These are phyloP conservation scores for Amanita rubescens DNA, from an alignment of 768 basidiomycete species.

Conservation along the genomic window DNA sequence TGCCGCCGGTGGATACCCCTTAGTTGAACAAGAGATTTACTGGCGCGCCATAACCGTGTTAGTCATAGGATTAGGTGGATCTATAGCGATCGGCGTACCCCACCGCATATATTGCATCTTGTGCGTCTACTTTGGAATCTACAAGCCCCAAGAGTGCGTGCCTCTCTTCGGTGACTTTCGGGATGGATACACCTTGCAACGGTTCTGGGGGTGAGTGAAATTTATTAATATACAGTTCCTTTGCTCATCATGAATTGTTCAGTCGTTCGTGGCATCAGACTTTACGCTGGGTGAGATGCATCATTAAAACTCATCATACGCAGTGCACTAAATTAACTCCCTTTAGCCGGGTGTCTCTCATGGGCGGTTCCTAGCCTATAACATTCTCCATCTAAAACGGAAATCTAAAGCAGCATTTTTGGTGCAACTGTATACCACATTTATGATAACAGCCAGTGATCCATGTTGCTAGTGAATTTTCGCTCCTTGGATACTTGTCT, in stretches of 20 bases:
- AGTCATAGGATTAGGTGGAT: constrained; percentile 11
- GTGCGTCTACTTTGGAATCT: constrained; percentile 11
- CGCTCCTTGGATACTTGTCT: constrained; percentile 15
- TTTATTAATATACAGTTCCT: neutral
- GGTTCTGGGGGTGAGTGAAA: constrained; percentile 21
- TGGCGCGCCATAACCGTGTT: constrained; percentile 12
- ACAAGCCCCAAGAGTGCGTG: constrained; percentile 17
- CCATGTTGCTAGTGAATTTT: constrained; percentile 26
- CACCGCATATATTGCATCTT: no score
- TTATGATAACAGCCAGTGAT: constrained; percentile 24
- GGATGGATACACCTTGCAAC: constrained; percentile 15
- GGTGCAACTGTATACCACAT: constrained; percentile 17
- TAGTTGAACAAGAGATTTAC: constrained; percentile 6
- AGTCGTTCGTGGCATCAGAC: constrained; percentile 20
- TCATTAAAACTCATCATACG: neutral
- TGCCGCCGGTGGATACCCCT: constrained; percentile 9
- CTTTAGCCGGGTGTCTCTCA: constrained; percentile 6
- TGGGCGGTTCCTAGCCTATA: constrained; percentile 7
- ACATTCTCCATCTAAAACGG: constrained; percentile 5
- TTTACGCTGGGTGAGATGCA: constrained; percentile 12
- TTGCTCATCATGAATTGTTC: no score
- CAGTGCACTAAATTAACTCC: neutral
- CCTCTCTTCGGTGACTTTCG: constrained; percentile 15
- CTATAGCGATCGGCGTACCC: neutral
- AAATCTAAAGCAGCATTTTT: constrained; percentile 11